Percentiles rank a stretch among this genome's conserved stretches.
phyloP scores from a whole-genome alignment of 139 green algal genomes.

The Coelastrella sp. region DNA sequence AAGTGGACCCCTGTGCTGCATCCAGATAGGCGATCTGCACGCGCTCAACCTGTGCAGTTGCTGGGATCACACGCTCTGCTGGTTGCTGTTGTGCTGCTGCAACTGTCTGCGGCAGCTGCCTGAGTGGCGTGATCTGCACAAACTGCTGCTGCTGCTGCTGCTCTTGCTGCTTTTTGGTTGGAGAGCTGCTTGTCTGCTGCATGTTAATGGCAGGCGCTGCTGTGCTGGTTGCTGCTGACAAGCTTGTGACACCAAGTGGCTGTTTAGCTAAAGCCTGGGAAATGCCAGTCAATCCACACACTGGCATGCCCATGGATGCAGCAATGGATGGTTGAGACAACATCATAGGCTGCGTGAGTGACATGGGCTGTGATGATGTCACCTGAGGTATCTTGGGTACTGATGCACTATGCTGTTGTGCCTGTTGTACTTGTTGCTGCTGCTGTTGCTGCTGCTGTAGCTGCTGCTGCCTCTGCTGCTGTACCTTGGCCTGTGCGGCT shows the following conservation, averaged over 20 bases:
- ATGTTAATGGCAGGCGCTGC: background rate
- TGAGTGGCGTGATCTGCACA: background rate
- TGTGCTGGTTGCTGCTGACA: background rate
- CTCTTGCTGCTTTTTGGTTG: background rate
- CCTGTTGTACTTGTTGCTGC: too few species aligned
- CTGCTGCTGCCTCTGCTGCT: background rate
- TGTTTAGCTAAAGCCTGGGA: background rate
- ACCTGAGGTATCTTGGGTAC: background rate
- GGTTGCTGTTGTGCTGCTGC: background rate
- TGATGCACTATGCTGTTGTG: background rate
- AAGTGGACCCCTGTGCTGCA: background rate
- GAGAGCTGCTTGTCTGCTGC: background rate
- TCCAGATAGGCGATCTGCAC: background rate
- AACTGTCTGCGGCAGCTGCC: background rate
- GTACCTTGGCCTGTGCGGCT: background rate
- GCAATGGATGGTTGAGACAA: background rate
- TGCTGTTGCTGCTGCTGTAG: background rate
- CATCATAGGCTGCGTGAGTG: background rate
- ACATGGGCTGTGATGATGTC: too few species aligned
- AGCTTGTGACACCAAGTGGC: background rate
- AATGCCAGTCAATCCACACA: background rate
- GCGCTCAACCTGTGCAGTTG: background rate
- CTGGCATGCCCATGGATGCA: background rate
- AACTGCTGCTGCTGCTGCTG: constrained; percentile 1
- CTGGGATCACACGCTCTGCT: background rate